Evolutionary conservation across 257 asterid species (phyloP), one percentile per base, ranked within the genome.

Genomic region (Striga asiatica): DNA sequence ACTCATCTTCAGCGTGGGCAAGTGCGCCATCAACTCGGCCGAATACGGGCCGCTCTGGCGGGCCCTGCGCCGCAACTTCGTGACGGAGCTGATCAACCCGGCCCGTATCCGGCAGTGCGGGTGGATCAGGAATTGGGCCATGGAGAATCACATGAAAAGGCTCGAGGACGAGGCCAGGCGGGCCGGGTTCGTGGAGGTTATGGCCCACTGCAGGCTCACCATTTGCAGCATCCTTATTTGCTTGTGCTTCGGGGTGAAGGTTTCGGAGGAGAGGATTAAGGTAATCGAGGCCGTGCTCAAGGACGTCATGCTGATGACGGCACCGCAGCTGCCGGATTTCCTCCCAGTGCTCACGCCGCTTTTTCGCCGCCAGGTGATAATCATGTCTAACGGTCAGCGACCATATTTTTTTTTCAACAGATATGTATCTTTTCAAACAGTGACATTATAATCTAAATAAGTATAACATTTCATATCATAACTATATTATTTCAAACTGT

Each of bases 21-120:
- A 91, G 37, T 91, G 98, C 31, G 95, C 96, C 60, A 91, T 91
- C 37, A 91, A 91, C 88, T 91, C 98, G 8, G 96, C 96, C 0
- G 94, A 75, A 56, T 91, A 91, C 60, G 98, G 98, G 45, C 81
- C 98, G 0, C 60, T 91, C n/a, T 91, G 98, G 98, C 91, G 98
- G 0, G 50, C 87, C 9, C 81, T 91, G 9, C 86, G 98, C 29
- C 74, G 98, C 46, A 91, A 91, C 71, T 87, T 91, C 8, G 98
- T 91, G 18, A 86, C 94, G 4, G 98, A 91, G 89, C 68, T 91
- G 34, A 87, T 87, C 11, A 91, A 82, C 53, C 95, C 98, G 1
- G 39, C 77, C 3, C 64, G 98, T 32, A 82, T 91, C 61, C 84
- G 64, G 68, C 98, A 91, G 61, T 91, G 98, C 68, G 45, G 89